Percentiles rank a stretch among this genome's conserved stretches.
Conservation (phyloP, 305 asterid genomes). For the Fraxinus greggii region DNA sequence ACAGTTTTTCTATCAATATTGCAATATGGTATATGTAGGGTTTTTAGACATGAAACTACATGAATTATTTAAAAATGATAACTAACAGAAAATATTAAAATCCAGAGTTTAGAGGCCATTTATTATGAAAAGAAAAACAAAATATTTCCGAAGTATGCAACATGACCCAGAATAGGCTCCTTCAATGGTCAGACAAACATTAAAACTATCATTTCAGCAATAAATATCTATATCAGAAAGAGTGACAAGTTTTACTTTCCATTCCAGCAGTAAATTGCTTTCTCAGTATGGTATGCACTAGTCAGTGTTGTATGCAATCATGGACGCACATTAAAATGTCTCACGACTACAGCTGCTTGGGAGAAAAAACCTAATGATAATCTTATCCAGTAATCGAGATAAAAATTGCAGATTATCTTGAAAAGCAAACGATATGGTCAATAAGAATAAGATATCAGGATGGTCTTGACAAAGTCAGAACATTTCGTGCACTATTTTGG, state of each 20-base stretch:
- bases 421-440: not conserved
- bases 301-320: not conserved
- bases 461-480: not conserved
- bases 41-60: not conserved
- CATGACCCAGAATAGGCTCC: not conserved
- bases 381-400: not conserved
- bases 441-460: not conserved
- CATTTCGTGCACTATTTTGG: not conserved
- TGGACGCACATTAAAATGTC: not conserved
- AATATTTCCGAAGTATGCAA: not conserved
- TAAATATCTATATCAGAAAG: not conserved
- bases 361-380: not conserved
- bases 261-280: not conserved
- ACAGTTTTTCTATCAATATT: not conserved
- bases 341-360: not conserved
- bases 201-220: not conserved
- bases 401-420: not conserved
- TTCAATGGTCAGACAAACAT: not conserved
- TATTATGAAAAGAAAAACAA: not conserved
- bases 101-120: not conserved
- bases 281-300: not conserved
- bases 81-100: not conserved
- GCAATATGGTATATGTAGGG: not conserved
- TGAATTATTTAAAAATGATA: not conserved
- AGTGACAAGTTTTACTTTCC: not conserved